Percentiles rank a stretch among this genome's conserved stretches.
These are phyloP conservation scores for Dunaliella sp. DNA, from an alignment of 139 green algal species.

Conservation along the genomic window DNA sequence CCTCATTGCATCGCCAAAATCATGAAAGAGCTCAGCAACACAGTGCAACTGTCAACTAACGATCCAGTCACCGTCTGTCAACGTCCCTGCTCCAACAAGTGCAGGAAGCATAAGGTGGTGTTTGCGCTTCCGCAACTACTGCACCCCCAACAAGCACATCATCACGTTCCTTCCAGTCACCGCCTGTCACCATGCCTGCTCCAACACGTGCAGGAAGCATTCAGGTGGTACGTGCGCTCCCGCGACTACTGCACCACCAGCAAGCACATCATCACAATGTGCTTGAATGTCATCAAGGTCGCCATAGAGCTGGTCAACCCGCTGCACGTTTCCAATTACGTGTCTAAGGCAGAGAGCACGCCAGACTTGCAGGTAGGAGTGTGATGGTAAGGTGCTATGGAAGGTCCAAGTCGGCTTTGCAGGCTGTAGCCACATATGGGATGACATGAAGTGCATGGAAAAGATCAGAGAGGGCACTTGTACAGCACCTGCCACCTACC, in stretches of 20 bases:
- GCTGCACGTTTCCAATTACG: constrained; percentile 85
- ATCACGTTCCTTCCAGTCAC: constrained; percentile 26
- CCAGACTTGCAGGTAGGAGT: constrained; percentile 36
- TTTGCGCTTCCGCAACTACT: constrained; percentile 88
- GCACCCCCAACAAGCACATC: constrained; percentile 83
- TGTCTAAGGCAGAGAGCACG: constrained; percentile 77
- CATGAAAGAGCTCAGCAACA: too few relatives aligned
- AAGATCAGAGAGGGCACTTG: background rate
- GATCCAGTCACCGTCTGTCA: too few relatives aligned
- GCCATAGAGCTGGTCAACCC: constrained; percentile 80
- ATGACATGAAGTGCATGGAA: background rate
- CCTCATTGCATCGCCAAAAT: too few relatives aligned
- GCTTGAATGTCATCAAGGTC: constrained; percentile 77
- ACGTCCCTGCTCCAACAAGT: too few relatives aligned
- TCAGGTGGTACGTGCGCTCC: constrained; percentile 87
- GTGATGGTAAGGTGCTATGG: background rate
- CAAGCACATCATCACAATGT: constrained; percentile 87
- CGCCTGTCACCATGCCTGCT: background rate
- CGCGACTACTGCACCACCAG: constrained; percentile 91
- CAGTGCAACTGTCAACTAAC: too few relatives aligned
- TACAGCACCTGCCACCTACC: background rate
- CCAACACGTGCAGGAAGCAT: constrained; percentile 73
- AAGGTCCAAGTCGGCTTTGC: background rate
- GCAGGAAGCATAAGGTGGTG: constrained; percentile 95
- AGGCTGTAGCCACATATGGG: too few relatives aligned